Base-by-base conservation (phyloP, 2,329 filamentous ascomycete species). In the Microcyclospora pomicola region DNA sequence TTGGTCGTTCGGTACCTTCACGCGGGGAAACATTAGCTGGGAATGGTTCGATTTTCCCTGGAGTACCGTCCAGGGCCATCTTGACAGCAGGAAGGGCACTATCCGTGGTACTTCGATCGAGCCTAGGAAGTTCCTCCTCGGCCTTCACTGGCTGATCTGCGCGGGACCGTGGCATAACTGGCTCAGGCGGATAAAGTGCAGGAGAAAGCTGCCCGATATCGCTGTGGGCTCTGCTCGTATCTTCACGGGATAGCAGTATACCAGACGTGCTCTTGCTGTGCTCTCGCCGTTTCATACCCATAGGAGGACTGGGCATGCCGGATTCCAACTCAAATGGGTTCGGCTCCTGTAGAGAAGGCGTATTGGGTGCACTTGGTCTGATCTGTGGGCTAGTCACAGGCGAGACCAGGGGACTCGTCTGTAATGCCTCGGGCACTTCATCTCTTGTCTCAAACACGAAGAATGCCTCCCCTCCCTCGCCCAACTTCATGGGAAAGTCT, bases 391-490 rank as follows among this genome's bases (percentile, higher is more conserved):
- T 95, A 38, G 75, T 74, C n/a, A 77, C 80, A 5, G 91, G 91
- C 15, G 87, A 95, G 36, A 92, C 82, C 37, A 96, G 68, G 27
- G 91, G 91, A 34, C 88, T 96, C 1, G 91, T 98, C 64, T 96
- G 91, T 55, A 96, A 67, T 40, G 82, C 84, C 59, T 83, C 81
- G n/a, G 91, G 91, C 42, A 98, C 91, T 52, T 77, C 80, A 49
- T 88, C 84, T 37, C 80, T 81, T 7, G 91, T 98, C 65, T 96
- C 86, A 55, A 98, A 96, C 46, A 98, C 86, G 61, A 98, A 98
- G 65, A 98, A 98, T 16, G 91, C 91, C 66, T 98, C 91, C 47
- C 91, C 91, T 37, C 85, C 91, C 59, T 98, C 91, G 33, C 91
- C 91, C 14, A 98, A 72, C 65, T 98, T 98, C 91, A 98, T 98